These are phyloP conservation scores for Solanum clarkiae DNA, from an alignment of 257 asterid species.

Conservation along the genomic window DNA sequence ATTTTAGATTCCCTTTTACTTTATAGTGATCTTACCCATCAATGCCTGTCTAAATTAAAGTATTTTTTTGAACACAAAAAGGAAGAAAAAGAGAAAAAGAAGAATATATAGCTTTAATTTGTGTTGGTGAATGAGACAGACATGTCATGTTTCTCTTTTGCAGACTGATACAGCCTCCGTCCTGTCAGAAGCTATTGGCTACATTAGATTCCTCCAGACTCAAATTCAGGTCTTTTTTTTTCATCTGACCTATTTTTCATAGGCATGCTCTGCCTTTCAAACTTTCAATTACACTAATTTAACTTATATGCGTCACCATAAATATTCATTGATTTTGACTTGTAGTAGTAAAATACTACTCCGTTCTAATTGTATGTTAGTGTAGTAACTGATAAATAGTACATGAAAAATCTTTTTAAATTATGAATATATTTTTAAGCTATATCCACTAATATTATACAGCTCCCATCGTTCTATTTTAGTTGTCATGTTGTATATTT, in stretches of 20 bases:
- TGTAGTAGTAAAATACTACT: too few species aligned
- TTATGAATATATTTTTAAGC: neutral
- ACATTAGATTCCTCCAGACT: slow-evolving; percentile 84
- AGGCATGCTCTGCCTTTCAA: neutral
- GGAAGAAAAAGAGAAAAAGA: slow-evolving; percentile 12
- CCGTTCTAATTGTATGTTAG: too few species aligned
- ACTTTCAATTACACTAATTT: neutral
- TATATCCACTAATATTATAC: neutral
- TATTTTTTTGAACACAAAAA: slow-evolving; percentile 17
- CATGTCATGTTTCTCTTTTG: slow-evolving; percentile 46
- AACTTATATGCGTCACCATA: neutral
- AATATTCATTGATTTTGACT: neutral
- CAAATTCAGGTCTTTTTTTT: slow-evolving; percentile 62
- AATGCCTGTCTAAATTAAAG: slow-evolving; percentile 21
- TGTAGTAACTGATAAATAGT: too few species aligned
- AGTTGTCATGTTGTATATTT: too few species aligned
- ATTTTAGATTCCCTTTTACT: neutral
- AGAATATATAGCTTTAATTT: slow-evolving; percentile 14
- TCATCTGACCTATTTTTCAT: neutral
- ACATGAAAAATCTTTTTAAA: neutral
- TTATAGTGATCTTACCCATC: slow-evolving; percentile 13
- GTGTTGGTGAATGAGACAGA: neutral
- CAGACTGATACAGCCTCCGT: slow-evolving; percentile 99
- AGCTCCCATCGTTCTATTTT: too few species aligned
- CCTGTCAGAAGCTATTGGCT: slow-evolving; percentile 90